Base-by-base conservation (phyloP, 2,329 filamentous ascomycete genomes). In the Colletotrichum orbiculare region DNA sequence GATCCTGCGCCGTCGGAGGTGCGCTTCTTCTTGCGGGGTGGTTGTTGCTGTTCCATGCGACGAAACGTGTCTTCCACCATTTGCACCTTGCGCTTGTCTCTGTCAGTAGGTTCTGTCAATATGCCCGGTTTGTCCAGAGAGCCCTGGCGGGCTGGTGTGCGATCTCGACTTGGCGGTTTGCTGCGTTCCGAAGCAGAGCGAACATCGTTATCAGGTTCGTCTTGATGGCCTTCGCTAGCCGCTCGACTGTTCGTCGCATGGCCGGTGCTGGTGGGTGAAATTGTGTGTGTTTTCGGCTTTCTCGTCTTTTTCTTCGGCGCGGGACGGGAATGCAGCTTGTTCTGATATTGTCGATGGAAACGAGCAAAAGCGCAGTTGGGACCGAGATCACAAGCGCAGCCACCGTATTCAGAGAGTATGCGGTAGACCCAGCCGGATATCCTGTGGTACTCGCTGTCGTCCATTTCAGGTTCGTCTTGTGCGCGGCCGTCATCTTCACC, bases 351-450 rank as follows among this genome's bases (percentile, higher is more conserved):
- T 54, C 85, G 81, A 71, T 88, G 85, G 69, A 90, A 90, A 17
- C 86, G 85, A 64, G 82, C 82, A 76, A 91, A 90, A 2, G 87
- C 85, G 71, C 88, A 91, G 62, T 89, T 85, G 45, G 81, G 78
- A 8, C 86, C 87, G 12, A 88, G 75, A 61, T 90, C 85, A 74
- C 92, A 95, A 5, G 91, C 92, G 76, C 92, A 95, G 15, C 91
- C 91, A 15, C 92, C 92, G 71, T 93, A 91, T 73, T 94, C 91
- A 15, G 91, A 90, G 7, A 94, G 83, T 8, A 94, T 89, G 45
- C 83, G 85, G 55, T 88, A 84, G 7, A 93, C 86, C 87, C 89
- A 93, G 13, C 83, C 83, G 12, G 84, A 83, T 15, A 92, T 85
- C 53, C 78, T 82, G 33, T 82, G 80, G 65, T 89, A 89, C 68